A percentile compares a stretch with the other conserved stretches of the same genome.
Conservation (phyloP, 345 rosid species). For the Limnanthes douglasii region DNA sequence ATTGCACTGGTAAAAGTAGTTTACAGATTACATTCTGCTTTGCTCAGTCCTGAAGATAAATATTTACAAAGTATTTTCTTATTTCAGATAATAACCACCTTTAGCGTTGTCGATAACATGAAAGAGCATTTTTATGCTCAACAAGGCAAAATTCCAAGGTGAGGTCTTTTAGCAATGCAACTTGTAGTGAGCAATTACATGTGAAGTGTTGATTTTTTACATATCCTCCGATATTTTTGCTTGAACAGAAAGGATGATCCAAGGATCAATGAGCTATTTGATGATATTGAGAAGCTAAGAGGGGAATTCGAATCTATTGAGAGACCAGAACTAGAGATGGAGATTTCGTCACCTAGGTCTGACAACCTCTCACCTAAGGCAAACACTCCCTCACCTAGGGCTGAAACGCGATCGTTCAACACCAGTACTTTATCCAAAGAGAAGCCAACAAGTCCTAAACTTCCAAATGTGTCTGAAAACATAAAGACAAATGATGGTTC, state of each 20-base stretch:
- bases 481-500: conserved; percentile 18
- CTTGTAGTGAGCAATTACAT: too few relatives aligned
- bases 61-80: too few relatives aligned
- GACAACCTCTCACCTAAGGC: conserved; percentile 14
- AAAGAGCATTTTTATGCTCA: conserved; percentile 62
- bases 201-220: too few relatives aligned
- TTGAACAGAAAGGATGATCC: conserved; percentile 55
- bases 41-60: too few relatives aligned
- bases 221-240: not conserved
- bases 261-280: conserved; percentile 53
- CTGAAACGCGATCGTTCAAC: conserved; percentile 4
- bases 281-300: conserved; percentile 61
- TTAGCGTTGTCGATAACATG: conserved; percentile 88
- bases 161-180: too few relatives aligned
- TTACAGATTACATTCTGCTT: too few relatives aligned
- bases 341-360: conserved; percentile 30
- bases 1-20: too few relatives aligned
- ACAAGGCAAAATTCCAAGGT: conserved; percentile 41
- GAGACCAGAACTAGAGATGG: conserved; percentile 70
- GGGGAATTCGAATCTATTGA: conserved; percentile 67
- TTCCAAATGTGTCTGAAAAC: conserved; percentile 12
- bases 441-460: conserved; percentile 7
- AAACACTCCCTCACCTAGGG: conserved; percentile 14
- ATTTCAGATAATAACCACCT: conserved; percentile 82
- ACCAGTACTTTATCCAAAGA: too few relatives aligned